A percentile compares a stretch with the other conserved stretches of the same genome.
phyloP scores from a whole-genome alignment of 345 rosid species.

The Salix dunnii region DNA sequence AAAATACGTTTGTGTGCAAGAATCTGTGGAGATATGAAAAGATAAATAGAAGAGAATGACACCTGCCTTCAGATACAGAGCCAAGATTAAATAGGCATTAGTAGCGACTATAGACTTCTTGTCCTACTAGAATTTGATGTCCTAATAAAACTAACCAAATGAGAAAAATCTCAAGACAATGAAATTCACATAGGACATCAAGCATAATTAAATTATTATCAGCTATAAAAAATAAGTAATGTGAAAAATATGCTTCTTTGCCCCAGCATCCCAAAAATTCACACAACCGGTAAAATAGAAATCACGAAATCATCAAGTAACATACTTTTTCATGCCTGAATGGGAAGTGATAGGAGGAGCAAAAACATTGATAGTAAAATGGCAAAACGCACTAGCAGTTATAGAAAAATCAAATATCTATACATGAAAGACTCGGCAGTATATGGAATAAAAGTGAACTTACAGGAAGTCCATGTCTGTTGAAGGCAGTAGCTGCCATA shows the following conservation, averaged over 20 bases:
- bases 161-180: not conserved
- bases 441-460: constrained; percentile 29
- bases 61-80: not conserved
- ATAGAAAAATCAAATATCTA: not conserved
- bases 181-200: not conserved
- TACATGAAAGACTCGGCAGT: not conserved
- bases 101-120: no score
- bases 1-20: not conserved
- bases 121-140: no score
- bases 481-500: constrained; percentile 69
- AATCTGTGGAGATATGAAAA: not conserved
- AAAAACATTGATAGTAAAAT: not conserved
- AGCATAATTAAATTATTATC: not conserved
- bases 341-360: not conserved
- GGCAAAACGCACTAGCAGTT: not conserved
- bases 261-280: not conserved
- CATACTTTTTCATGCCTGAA: not conserved
- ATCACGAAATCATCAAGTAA: no score
- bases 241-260: not conserved
- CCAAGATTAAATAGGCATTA: no score
- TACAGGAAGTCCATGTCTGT: constrained; percentile 89
- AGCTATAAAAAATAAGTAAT: not conserved
- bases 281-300: no score
- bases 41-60: not conserved
- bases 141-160: not conserved